Evolutionary conservation across 805 yeast genomes (phyloP), one percentile per base, ranked within the genome.

Genomic region (Candida jianshihensis): DNA sequence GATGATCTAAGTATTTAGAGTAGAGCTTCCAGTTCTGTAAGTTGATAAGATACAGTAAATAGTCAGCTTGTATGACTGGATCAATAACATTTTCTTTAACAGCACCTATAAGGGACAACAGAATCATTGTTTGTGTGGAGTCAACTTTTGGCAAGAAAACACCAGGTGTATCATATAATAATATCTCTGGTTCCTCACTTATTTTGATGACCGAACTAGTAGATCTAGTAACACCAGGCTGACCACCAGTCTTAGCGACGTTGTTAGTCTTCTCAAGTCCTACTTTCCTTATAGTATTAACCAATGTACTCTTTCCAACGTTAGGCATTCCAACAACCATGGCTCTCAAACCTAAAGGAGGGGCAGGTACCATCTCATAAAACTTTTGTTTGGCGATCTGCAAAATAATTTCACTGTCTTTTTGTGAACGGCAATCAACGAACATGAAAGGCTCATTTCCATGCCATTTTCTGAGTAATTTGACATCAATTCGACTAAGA

Each of bases 321-420:
- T 92, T 92, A 1, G 98, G 98, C 92, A 92, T 84, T 1, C 98
- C 98, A 6, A 81, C 78, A 31, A 90, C 74, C 66, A 89, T 66
- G 39, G 84, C 58, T 17, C 88, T 60, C 33, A 83, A 63, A 0
- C 97, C 97, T 40, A 88, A 58, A 0, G 97, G 96, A 0, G 96
- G 94, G 1, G 79, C 74, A 0, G 90, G 86, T 15, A 56, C 57
- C 69, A 76, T 63, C 4, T 54, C 43, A 19, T 57, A 43, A 47
- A 72, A 70, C 35, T 62, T 60, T 35, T 69, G 65, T 26, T 64
- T 65, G 4, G 85, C 62, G 11, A 65, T 48, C 9, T 71, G 65
- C 13, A 83, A 60, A 4, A 89, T 55, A 30, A 60, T 57, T 12
- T 54, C 56, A 2, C 78, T 75, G 44, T 80, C 82, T 6, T 50